Evolutionary conservation across 176 grass and related monocot species (phyloP).

Genomic region (Triticum aestivum): DNA sequence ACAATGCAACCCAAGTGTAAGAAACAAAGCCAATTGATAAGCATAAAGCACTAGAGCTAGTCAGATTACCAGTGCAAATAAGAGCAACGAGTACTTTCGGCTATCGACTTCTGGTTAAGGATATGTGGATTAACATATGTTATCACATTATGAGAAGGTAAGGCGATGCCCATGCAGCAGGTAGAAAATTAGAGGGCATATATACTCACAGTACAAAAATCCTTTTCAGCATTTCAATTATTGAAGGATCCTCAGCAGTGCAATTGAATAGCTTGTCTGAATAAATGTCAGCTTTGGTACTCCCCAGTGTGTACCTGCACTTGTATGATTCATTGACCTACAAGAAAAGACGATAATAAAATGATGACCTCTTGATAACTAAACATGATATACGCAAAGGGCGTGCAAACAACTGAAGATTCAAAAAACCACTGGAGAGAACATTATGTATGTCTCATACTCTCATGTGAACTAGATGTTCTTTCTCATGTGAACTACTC

Average conservation of each 20-base stretch:
- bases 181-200: background rate
- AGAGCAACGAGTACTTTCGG: constrained; percentile 2
- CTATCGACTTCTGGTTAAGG: background rate
- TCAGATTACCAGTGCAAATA: background rate
- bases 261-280: constrained; percentile 78
- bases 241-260: constrained; percentile 67
- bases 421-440: background rate
- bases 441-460: background rate
- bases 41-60: background rate
- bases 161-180: background rate
- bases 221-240: constrained; percentile 73
- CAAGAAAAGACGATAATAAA: constrained; percentile 23
- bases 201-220: constrained; percentile 74
- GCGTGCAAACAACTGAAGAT: background rate
- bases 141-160: background rate
- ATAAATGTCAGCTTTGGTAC: constrained; percentile 82
- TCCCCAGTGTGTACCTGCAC: constrained; percentile 77
- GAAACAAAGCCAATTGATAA: background rate
- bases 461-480: background rate
- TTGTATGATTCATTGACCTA: constrained; percentile 96
- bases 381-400: constrained; percentile 1
- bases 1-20: background rate
- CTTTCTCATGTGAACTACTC: too few species aligned
- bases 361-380: background rate
- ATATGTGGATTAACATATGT: constrained; percentile 1